Conservation (phyloP, 192 early-diverging fungal species). For the Coemansia sp. region DNA sequence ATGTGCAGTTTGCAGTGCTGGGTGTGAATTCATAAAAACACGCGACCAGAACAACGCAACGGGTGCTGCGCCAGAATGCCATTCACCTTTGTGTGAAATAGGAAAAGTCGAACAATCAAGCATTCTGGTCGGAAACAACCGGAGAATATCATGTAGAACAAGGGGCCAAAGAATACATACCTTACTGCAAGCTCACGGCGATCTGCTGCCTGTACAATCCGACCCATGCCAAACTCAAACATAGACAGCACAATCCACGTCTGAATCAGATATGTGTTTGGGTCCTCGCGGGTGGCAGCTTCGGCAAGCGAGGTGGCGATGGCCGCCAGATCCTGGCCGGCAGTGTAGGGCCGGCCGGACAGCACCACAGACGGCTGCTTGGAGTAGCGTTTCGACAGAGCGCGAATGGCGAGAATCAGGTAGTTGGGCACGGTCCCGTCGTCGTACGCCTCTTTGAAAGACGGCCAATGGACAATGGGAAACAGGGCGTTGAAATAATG, state of each 20-base stretch:
- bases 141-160: neutral
- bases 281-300: constrained; percentile 51
- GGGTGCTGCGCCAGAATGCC: too few relatives aligned
- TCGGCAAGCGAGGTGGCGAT: constrained; percentile 53
- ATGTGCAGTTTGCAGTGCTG: too few relatives aligned
- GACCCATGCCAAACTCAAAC: constrained; percentile 54
- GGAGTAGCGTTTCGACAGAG: constrained; percentile 52
- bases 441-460: constrained; percentile 55
- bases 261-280: constrained; percentile 55
- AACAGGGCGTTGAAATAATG: constrained; percentile 55
- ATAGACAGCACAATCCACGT: constrained; percentile 53
- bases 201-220: constrained; percentile 48
- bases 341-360: constrained; percentile 46
- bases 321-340: constrained; percentile 52
- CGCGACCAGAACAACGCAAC: too few relatives aligned
- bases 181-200: constrained; percentile 52
- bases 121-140: too few relatives aligned
- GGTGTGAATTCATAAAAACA: too few relatives aligned
- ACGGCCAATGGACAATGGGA: constrained; percentile 54
- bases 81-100: too few relatives aligned
- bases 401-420: constrained; percentile 53
- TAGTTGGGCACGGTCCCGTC: constrained; percentile 55
- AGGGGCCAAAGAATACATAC: constrained; percentile 20
- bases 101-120: too few relatives aligned
- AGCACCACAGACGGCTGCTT: constrained; percentile 52